Evolutionary conservation across 2,329 filamentous ascomycete species (phyloP), one percentile per base, ranked within the genome.

Genomic region (Cordyceps tenuipes): DNA sequence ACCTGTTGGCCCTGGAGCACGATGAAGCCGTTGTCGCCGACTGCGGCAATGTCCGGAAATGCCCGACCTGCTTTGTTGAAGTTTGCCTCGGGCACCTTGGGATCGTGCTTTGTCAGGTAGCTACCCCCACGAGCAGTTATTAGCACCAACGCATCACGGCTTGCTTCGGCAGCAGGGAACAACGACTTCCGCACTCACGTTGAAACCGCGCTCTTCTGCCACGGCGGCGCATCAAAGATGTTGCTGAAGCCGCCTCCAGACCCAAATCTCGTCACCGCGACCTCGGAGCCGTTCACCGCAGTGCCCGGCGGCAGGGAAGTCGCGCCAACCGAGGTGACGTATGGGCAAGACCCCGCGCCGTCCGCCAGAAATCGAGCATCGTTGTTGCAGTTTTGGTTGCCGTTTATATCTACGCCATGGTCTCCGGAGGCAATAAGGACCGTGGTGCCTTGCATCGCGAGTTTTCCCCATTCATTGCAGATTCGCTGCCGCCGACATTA

Each of bases 261-360:
- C 7, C 41, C 39, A 67, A 80, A 80, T 72, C 76, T n/a, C 69
- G 74, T 63, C 72, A 74, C 68, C 76, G 77, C 7, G 69, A 75
- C 66, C 67, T 81, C 65, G 77, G 72, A 63, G 74, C 77, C 26
- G 76, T 76, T 61, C 70, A 76, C 69, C 1, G 73, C 71, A 5
- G 72, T 72, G 13, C 72, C 72, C 50, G 70, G 70, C 34, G 69
- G 67, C 34, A 81, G 70, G 65, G 77, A 71, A 0, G 80, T 82
- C 12, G 78, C 78, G 36, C 79, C 79, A 3, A 82, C 78, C 4
- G 76, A 72, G 0, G 77, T 79, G 26, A 82, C 68, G 65, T 76
- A 6, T 75, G 79, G 63, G 76, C 65, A 80, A 77, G 8, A 62
- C 3, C 76, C 72, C 23, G 69, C 66, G 1, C 70, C 64, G 65